Percentiles rank a stretch among this genome's conserved stretches.
Evolutionary conservation across 768 basidiomycete species (phyloP).

Genomic region (Hemileccinum rubropunctum): DNA sequence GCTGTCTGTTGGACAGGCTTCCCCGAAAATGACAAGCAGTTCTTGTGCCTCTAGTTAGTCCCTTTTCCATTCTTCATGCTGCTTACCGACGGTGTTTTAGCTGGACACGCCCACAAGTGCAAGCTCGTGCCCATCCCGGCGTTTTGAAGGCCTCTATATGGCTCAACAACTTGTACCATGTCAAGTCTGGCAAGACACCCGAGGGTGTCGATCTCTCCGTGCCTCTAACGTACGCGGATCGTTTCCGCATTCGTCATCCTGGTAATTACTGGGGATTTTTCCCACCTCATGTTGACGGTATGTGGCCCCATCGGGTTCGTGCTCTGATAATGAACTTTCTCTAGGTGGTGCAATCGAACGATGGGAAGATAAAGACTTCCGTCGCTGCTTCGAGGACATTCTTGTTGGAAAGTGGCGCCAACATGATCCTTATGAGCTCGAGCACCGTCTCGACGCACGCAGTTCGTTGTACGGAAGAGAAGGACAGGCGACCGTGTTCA

Average conservation of each 20-base stretch:
- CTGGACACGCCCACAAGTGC: conserved; percentile 57
- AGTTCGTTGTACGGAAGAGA: conserved; percentile 61
- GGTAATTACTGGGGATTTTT: conserved; percentile 55
- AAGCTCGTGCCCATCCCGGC: conserved; percentile 67
- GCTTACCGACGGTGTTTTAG: conserved; percentile 20
- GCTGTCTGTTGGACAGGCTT: conserved; percentile 40
- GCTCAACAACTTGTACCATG: conserved; percentile 65
- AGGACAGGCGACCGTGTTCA: conserved; percentile 51
- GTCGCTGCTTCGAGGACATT: conserved; percentile 60
- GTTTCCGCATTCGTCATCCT: conserved; percentile 71
- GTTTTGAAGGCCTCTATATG: conserved; percentile 53
- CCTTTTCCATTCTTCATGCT: background rate
- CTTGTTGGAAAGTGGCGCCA: conserved; percentile 58
- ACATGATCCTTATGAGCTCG: conserved; percentile 67
- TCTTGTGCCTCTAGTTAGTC: conserved; percentile 69
- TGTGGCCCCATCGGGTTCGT: conserved; percentile 24
- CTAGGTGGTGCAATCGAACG: conserved; percentile 72
- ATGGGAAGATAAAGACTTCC: conserved; percentile 62
- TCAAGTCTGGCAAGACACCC: conserved; percentile 33
- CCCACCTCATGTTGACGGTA: conserved; percentile 53
- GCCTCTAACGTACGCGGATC: conserved; percentile 69
- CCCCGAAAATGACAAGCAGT: conserved; percentile 60
- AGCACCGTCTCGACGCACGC: conserved; percentile 55
- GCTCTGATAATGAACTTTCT: background rate
- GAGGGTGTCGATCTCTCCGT: conserved; percentile 59